Evolutionary conservation across 2,329 filamentous ascomycete species (phyloP).

Genomic region (Arachnomyces sp.): DNA sequence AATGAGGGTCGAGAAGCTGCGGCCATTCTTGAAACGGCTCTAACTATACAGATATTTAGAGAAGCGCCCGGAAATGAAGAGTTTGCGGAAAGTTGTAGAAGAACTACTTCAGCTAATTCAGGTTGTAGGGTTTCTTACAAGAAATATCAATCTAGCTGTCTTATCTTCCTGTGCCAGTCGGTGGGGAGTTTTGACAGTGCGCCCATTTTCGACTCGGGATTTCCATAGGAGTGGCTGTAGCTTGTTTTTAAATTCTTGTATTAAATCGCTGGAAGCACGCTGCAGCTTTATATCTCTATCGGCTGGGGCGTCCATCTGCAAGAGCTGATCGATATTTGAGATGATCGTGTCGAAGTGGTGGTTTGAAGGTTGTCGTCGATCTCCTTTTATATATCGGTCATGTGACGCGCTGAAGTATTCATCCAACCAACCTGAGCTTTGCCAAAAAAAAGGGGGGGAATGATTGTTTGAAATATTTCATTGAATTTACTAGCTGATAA

Average conservation of each 20-base stretch:
- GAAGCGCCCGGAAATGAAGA: neutral
- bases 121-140: constrained; percentile 26
- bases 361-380: no score
- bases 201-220: constrained; percentile 15
- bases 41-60: constrained; percentile 39
- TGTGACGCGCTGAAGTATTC: neutral
- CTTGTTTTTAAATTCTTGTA: constrained; percentile 35
- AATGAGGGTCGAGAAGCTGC: constrained; percentile 79
- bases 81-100: constrained; percentile 1
- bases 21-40: constrained; percentile 94
- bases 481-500: no score
- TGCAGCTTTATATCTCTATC: constrained; percentile 41
- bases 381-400: no score
- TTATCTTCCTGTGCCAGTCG: constrained; percentile 31
- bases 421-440: neutral
- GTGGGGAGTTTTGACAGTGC: constrained; percentile 23
- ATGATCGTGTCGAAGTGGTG: neutral
- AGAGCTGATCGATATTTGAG: neutral
- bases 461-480: no score
- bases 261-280: constrained; percentile 37
- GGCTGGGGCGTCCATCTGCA: constrained; percentile 37
- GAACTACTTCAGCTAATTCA: no score
- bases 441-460: no score
- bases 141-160: constrained; percentile 31
- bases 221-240: constrained; percentile 38